These are phyloP conservation scores for Trametopsis cervina DNA, from an alignment of 768 basidiomycete genomes.

Conservation along the genomic window DNA sequence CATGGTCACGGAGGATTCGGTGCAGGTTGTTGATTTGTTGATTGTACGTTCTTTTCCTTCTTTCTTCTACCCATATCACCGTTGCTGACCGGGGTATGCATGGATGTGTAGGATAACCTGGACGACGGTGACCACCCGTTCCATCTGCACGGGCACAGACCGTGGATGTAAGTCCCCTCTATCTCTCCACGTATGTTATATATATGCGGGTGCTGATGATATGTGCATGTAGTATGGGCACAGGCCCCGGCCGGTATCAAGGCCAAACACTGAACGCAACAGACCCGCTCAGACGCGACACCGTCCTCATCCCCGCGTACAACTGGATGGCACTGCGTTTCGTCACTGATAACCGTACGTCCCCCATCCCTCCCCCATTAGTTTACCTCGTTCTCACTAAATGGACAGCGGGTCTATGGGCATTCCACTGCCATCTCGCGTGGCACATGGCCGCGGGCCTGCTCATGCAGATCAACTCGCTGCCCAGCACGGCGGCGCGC, in stretches of 20 bases:
- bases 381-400: neutral
- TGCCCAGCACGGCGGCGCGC: conserved; percentile 28
- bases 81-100: too few species aligned
- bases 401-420: conserved; percentile 35
- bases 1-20: conserved; percentile 18
- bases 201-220: too few species aligned
- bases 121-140: conserved; percentile 30
- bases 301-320: conserved; percentile 32
- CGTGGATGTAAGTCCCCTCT: conserved; percentile 10
- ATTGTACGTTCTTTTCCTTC: conserved; percentile 11
- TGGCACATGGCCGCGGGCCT: conserved; percentile 27
- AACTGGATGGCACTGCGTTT: conserved; percentile 33
- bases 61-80: too few species aligned
- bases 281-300: conserved; percentile 35
- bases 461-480: conserved; percentile 32
- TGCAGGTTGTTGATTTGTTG: conserved; percentile 20
- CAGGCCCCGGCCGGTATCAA: conserved; percentile 28
- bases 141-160: conserved; percentile 31
- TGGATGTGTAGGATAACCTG: conserved; percentile 15
- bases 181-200: neutral
- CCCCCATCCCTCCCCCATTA: neutral
- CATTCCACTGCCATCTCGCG: conserved; percentile 33
- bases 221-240: conserved; percentile 29
- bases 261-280: conserved; percentile 23
- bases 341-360: conserved; percentile 30